phyloP scores from a whole-genome alignment of 331 rosid genomes.

The Cydonia oblonga region DNA sequence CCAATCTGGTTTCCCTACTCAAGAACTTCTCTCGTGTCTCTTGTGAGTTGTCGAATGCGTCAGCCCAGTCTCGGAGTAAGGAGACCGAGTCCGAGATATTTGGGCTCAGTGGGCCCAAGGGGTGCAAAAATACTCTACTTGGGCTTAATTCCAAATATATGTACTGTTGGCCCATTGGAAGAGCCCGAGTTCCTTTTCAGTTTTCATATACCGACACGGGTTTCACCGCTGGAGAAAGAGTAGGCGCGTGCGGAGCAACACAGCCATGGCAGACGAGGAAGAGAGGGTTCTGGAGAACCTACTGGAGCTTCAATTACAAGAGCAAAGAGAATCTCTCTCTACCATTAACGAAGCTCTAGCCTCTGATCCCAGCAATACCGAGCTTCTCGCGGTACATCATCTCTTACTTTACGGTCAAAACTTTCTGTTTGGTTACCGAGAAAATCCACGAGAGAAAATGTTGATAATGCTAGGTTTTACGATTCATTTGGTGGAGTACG shows the following conservation, averaged over 20 bases:
- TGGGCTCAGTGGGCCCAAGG: not conserved
- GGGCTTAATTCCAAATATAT: not conserved
- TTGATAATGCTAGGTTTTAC: not conserved
- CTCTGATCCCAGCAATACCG: slow-evolving; percentile 57
- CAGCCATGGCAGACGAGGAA: slow-evolving; percentile 70
- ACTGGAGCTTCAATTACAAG: slow-evolving; percentile 72
- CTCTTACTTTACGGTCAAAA: not conserved
- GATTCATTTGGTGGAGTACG: not conserved
- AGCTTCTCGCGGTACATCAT: slow-evolving; percentile 50
- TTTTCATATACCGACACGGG: not conserved
- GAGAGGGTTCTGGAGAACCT: slow-evolving; percentile 86
- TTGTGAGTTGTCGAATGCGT: too few species aligned
- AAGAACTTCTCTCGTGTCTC: too few species aligned
- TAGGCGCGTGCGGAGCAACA: not conserved
- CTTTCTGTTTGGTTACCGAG: slow-evolving; percentile 1
- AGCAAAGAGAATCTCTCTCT: slow-evolving; percentile 69
- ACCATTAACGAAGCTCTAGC: slow-evolving; percentile 55
- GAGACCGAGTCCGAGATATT: too few species aligned
- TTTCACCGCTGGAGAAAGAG: not conserved
- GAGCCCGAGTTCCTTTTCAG: not conserved
- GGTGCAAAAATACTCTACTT: not conserved
- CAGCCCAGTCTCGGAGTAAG: too few species aligned
- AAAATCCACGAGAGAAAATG: not conserved
- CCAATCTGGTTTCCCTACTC: too few species aligned
- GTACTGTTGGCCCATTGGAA: not conserved